Evolutionary conservation across 1,284 basidiomycete genomes (phyloP).

Genomic region (Cryptococcus floricola): DNA sequence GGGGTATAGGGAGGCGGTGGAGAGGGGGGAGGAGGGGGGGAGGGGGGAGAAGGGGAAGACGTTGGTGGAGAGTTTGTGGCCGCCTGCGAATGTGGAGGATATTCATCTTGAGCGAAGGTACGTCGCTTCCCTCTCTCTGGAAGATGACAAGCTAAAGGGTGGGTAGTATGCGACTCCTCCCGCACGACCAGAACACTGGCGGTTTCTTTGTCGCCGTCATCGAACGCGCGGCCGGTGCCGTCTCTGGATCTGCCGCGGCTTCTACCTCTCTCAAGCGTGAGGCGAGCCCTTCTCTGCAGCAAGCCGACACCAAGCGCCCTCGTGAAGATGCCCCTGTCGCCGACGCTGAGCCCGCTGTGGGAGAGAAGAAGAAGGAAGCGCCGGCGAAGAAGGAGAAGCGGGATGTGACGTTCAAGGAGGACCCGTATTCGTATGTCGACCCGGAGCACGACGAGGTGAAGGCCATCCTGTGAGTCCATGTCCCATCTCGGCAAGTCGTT

Average conservation of each 20-base stretch:
- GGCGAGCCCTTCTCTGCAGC: slow-evolving; percentile 12
- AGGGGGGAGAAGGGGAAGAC: slow-evolving; percentile 47
- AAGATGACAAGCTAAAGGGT: slow-evolving; percentile 1
- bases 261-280: slow-evolving; percentile 8
- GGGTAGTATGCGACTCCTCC: slow-evolving; percentile 76
- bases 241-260: not conserved
- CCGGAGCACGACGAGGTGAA: slow-evolving; percentile 66
- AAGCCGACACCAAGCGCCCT: slow-evolving; percentile 17
- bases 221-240: slow-evolving; percentile 51
- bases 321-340: slow-evolving; percentile 36
- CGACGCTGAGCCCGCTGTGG: slow-evolving; percentile 1
- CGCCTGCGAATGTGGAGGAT: slow-evolving; percentile 61
- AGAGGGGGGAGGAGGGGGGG: slow-evolving; percentile 28
- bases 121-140: slow-evolving; percentile 28
- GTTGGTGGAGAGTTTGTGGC: slow-evolving; percentile 72
- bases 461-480: slow-evolving; percentile 48
- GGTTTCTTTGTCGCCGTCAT: slow-evolving; percentile 96
- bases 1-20: slow-evolving; percentile 25
- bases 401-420: slow-evolving; percentile 70
- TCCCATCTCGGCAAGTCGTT: not conserved
- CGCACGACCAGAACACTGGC: slow-evolving; percentile 94
- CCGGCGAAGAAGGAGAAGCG: slow-evolving; percentile 46
- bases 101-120: slow-evolving; percentile 69
- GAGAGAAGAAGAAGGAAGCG: slow-evolving; percentile 7
- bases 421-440: slow-evolving; percentile 78